These are phyloP conservation scores for Fusarium sp. DNA, from an alignment of 2,329 filamentous ascomycete species.

Conservation along the genomic window DNA sequence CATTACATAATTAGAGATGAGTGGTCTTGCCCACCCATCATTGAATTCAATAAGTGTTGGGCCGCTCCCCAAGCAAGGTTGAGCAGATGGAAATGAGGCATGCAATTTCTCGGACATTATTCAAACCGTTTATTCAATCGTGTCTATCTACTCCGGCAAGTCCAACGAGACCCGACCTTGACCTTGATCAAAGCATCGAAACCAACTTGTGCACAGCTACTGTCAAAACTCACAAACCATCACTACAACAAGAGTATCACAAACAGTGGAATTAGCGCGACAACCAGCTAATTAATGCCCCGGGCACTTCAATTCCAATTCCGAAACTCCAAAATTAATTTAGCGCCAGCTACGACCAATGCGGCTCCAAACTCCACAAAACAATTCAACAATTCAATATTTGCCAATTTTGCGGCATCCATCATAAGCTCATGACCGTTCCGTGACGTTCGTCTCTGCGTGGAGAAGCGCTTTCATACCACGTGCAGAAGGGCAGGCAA, in stretches of 20 bases:
- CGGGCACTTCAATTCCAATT: constrained; percentile 36
- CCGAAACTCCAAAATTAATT: constrained; percentile 28
- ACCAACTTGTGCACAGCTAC: no score
- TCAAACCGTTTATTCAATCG: no score
- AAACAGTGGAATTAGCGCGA: background rate
- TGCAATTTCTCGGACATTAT: no score
- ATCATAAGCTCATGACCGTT: constrained; percentile 49
- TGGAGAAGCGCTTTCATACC: constrained; percentile 67
- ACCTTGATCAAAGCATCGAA: no score
- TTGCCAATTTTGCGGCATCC: constrained; percentile 25
- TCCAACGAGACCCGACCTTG: no score
- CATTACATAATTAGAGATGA: no score
- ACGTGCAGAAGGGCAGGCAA: constrained; percentile 61
- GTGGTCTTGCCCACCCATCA: no score
- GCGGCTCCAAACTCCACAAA: constrained; percentile 17
- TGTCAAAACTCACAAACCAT: background rate
- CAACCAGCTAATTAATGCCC: constrained; percentile 30
- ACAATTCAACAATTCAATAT: constrained; percentile 3
- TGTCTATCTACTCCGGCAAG: background rate
- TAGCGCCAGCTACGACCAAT: constrained; percentile 18
- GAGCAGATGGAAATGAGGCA: no score
- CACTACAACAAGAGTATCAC: background rate
- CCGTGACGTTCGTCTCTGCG: constrained; percentile 56
- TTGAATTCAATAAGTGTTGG: no score
- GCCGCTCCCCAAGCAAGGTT: no score